Base-by-base conservation (phyloP, 108 stramenopile genomes). In the Cylindrotheca closterium region DNA sequence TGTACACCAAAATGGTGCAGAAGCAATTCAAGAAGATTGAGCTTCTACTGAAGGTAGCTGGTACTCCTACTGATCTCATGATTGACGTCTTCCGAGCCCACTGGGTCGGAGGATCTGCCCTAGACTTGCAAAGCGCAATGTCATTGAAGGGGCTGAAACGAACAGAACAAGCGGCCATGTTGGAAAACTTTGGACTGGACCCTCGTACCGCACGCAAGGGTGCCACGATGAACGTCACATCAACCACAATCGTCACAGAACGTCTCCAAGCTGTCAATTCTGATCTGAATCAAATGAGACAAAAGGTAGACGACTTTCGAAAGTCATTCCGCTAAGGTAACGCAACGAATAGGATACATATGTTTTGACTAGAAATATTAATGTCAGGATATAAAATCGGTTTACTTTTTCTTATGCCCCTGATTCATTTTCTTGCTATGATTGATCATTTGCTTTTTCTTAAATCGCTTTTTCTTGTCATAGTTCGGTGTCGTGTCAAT, bases 31-130 rank as follows among this genome's bases (percentile, higher is more conserved):
- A 87, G 22, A 86, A 91, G 54, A 85, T 98, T 58, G 99, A 99
- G 71, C 89, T 91, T 15, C 76, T 98, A 53, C 88, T 99, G 23
- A 99, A 98, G 75, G 86, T 99, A 49, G 91, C 97, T 2, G 97
- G 94, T 15, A 94, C 96, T 22, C 96, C 98, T 5, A 68, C 63
- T 15, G 88, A 89, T 28, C 61, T 94, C 49, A 80, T 99, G 21
- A 81, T 97, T 58, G 98, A 96, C 30, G 91, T 96, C 33, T 93
- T 95, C 75, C 79, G 79, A 42, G 84, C 82, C 45, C 93, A 97
- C 76, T 95, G 95, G 96, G 86, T 86, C 2, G 82, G 86, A 51
- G 91, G 94, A 19, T 69, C 88, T 51, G 88, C 79, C 26, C 48
- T 75, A 29, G 97, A 98, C 53, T 75, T 98, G 4, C 85, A 89